Evolutionary conservation across 345 rosid genomes (phyloP), one percentile per base, ranked within the genome.

Genomic region (Moringa oleifera): DNA sequence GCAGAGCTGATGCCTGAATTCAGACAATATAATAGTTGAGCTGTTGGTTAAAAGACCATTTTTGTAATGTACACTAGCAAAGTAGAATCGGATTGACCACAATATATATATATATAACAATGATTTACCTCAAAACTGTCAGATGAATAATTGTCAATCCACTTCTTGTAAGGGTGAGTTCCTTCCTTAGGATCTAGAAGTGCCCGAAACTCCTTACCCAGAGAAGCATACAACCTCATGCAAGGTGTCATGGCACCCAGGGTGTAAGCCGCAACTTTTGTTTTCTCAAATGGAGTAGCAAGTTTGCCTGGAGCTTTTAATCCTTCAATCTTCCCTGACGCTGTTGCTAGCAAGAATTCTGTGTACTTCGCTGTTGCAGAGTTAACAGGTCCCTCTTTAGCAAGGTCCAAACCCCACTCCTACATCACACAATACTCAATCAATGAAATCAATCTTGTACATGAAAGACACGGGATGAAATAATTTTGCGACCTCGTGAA

Each of bases 221-320:
- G 77, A 73, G 72, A 85, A 63, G 93, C 96, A 81, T 91, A 95
- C 68, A 91, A 71, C 73, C 85, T 78, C 99, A 95, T 91, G 83
- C 95, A 87, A 58, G 99, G 99, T 66, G 96, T 73, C 87, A 95
- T 82, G 67, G 98, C 96, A 79, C 94, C 96, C 52, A 95, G 80
- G 58, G 90, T 89, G 70, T 95, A 95, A 55, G 99, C 97, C 2
- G 99, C 97, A 77, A 95, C 89, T 80, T 87, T 95, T 25, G 97
- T 95, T 75, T 79, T 89, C 68, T 89, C 99, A 75, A 95, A 95
- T 36, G 98, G 99, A 61, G 99, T 95, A 55, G 91, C 90, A 67
- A 95, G 93, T 75, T 84, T 85, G 54, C 93, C 96, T 0, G 89
- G 96, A 82, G 83, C 96, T 79, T 86, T 90, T 51, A 81, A 77